Conservation (phyloP, 768 basidiomycete species). For the Suillus hirtellus region DNA sequence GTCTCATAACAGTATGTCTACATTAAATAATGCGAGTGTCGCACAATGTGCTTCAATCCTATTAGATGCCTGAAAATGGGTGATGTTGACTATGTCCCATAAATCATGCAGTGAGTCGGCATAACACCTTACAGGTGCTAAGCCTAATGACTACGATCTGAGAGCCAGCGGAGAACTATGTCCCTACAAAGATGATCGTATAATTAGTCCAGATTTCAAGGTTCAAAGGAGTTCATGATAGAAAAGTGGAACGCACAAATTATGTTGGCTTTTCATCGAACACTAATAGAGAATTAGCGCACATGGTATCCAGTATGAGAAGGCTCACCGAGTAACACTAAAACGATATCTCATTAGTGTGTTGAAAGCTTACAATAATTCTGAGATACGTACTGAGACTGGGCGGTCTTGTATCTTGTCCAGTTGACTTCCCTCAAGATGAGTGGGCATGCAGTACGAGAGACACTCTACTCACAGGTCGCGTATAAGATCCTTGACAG, state of each 20-base stretch:
- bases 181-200: constrained; percentile 47
- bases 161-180: constrained; percentile 87
- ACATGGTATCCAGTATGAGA: constrained; percentile 4
- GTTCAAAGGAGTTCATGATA: background rate
- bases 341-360: constrained; percentile 5
- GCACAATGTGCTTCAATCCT: background rate
- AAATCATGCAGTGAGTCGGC: constrained; percentile 3
- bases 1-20: background rate
- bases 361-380: constrained; percentile 5
- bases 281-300: constrained; percentile 51
- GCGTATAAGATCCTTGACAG: constrained; percentile 82
- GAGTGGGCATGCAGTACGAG: constrained; percentile 1
- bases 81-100: background rate
- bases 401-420: constrained; percentile 79
- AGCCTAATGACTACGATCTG: constrained; percentile 66
- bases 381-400: constrained; percentile 68
- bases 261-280: constrained; percentile 96
- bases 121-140: background rate
- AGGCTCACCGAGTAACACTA: constrained; percentile 78
- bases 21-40: background rate
- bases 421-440: constrained; percentile 51
- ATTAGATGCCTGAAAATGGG: background rate
- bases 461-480: constrained; percentile 54
- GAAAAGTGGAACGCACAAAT: constrained; percentile 55
- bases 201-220: constrained; percentile 4